Percentiles rank a stretch among this genome's conserved stretches.
phyloP scores from a whole-genome alignment of 2,329 filamentous ascomycete genomes.

The Claviceps cyperi region DNA sequence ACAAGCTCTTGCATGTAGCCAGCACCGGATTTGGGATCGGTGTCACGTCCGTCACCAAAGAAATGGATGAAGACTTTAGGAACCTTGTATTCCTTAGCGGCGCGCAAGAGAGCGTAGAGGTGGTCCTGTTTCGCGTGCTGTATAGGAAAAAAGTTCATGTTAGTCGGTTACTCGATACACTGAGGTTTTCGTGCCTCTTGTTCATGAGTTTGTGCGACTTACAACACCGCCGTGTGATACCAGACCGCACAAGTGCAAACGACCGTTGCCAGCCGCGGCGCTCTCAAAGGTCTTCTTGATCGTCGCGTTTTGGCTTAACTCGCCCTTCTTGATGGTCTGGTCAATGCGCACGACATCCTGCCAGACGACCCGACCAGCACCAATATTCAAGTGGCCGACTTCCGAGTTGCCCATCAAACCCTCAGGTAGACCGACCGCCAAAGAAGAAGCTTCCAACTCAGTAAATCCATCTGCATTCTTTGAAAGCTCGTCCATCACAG shows the following conservation, averaged over 20 bases:
- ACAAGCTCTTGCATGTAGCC: conserved; percentile 81
- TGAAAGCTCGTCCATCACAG: conserved; percentile 86
- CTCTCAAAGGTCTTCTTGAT: conserved; percentile 63
- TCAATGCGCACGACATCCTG: conserved; percentile 97
- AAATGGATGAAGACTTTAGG: conserved; percentile 97
- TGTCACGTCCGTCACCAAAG: conserved; percentile 95
- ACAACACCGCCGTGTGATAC: conserved; percentile 90
- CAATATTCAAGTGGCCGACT: conserved; percentile 97
- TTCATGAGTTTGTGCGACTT: conserved; percentile 15
- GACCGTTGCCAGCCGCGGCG: conserved; percentile 77
- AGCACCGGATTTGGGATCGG: conserved; percentile 85
- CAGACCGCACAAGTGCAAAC: conserved; percentile 82
- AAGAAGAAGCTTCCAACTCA: conserved; percentile 86
- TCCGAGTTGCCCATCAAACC: conserved; percentile 98
- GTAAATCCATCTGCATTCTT: conserved; percentile 73
- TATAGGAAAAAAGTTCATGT: background rate
- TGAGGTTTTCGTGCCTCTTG: conserved; percentile 15
- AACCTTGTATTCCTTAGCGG: conserved; percentile 76
- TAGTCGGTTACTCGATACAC: background rate
- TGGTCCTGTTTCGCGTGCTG: conserved; percentile 91
- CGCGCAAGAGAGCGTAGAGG: conserved; percentile 71
- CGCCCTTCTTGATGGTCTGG: conserved; percentile 72
- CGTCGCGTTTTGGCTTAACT: conserved; percentile 61
- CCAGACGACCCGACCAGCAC: conserved; percentile 94
- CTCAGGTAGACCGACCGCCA: conserved; percentile 89